Evolutionary conservation across 1,139 yeast genomes (phyloP).

Genomic region (Taphrina communis): DNA sequence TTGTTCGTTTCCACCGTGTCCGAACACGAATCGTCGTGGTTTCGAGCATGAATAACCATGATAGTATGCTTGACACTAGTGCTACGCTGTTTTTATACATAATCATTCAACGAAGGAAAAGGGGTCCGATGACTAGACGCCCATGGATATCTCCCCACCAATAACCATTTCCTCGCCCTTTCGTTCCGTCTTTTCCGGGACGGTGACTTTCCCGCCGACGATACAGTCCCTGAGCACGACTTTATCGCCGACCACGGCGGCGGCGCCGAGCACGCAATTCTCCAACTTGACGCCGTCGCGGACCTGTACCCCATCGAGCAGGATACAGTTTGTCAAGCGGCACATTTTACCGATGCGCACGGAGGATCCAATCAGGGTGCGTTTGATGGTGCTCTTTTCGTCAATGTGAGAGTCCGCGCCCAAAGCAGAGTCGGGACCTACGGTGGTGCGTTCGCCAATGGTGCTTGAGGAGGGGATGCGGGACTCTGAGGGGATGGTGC

Average conservation of each 20-base stretch:
- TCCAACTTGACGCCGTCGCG: conserved; percentile 75
- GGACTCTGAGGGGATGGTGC: conserved; percentile 21
- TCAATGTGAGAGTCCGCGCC: conserved; percentile 60
- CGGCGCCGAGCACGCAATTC: conserved; percentile 82
- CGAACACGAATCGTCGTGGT: too few species aligned
- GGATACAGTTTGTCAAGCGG: conserved; percentile 82
- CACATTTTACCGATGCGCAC: conserved; percentile 85
- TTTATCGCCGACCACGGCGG: conserved; percentile 59
- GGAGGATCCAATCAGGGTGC: conserved; percentile 76
- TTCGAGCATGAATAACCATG: neutral
- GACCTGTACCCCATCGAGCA: conserved; percentile 71
- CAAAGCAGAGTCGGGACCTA: conserved; percentile 84
- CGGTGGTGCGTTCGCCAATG: conserved; percentile 66
- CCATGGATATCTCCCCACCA: conserved; percentile 35
- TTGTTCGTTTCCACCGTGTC: neutral
- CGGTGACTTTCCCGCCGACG: conserved; percentile 43
- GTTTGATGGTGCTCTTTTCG: conserved; percentile 82
- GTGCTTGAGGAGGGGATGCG: conserved; percentile 27
- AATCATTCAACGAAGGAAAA: neutral
- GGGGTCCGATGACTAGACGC: neutral
- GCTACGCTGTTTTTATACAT: neutral
- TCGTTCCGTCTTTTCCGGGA: conserved; percentile 38
- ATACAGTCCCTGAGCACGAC: conserved; percentile 41
- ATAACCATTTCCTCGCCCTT: conserved; percentile 29
- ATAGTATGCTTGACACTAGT: neutral